Evolutionary conservation across 805 yeast genomes (phyloP), one percentile per base, ranked within the genome.

Genomic region (Starmerella potacharoeniae): DNA sequence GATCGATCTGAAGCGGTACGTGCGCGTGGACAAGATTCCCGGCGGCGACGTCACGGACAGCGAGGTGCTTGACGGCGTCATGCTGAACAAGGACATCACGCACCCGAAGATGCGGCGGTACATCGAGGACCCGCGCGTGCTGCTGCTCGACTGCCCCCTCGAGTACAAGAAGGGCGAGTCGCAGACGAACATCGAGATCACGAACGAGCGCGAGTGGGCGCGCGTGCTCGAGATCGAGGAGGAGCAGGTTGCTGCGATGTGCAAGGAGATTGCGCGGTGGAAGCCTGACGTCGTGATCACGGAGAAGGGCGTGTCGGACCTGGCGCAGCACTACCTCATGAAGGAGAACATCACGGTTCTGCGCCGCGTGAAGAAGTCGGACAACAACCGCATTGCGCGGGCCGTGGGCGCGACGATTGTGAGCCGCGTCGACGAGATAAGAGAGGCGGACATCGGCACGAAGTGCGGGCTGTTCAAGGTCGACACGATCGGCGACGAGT

Each of bases 101-200:
- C 99, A 93, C 72, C 98, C 99, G 60, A 89, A 90, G 71, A 93
- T 93, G 99, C 83, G 83, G 64, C 82, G 99, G 69, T 67, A 75
- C 64, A 85, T 93, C 63, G 86, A 84, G 68, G 86, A 88, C 66
- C 99, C 99, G 51, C 80, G 91, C 60, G 80, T 93, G 54, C 79
- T 93, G 17, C 77, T 93, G 62, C 77, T 93, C 63, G 99, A 93
- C 73, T 90, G 97, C 72, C 97, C 99, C 11, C 77, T 93, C 64
- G 99, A 93, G 73, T 93, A 93, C 75, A 93, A 93, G 75, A 93
- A 93, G 77, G 99, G 98, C 61, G 99, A 93, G 74, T 89, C 97
- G 3, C 98, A 93, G 71, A 93, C 97, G 53, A 91, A 93, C 72
- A 87, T 93, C 63, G 99, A 93, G 74, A 90, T 93, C 70, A 84